phyloP scores from a whole-genome alignment of 169 alveolate species.

The Cryptosporidium baileyi region DNA sequence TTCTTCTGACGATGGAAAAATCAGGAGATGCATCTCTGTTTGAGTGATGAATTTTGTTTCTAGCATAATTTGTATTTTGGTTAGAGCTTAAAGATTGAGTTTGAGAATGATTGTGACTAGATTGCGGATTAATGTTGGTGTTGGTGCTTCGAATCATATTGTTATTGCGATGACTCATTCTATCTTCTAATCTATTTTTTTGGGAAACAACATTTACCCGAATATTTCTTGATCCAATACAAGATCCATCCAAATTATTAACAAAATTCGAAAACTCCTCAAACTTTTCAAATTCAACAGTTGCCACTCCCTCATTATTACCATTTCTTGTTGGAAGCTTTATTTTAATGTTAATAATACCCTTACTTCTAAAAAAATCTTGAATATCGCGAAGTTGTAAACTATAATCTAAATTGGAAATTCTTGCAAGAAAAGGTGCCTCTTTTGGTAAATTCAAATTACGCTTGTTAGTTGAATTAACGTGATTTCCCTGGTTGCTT shows the following conservation, averaged over 20 bases:
- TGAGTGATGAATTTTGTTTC: neutral
- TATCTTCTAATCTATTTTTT: constrained; percentile 10
- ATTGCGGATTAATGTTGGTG: neutral
- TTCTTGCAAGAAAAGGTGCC: constrained; percentile 45
- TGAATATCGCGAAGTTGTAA: constrained; percentile 26
- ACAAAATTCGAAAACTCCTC: constrained; percentile 18
- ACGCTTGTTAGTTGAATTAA: neutral
- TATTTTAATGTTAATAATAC: constrained; percentile 7
- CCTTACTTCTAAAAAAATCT: constrained; percentile 26
- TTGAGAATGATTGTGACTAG: neutral
- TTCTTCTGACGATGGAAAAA: constrained; percentile 41
- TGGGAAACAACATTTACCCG: neutral
- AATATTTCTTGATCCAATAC: constrained; percentile 63
- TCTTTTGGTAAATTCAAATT: constrained; percentile 38
- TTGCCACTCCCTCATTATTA: constrained; percentile 53
- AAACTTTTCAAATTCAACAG: constrained; percentile 51
- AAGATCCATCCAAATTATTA: constrained; percentile 16
- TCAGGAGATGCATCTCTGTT: constrained; percentile 59
- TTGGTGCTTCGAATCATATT: neutral
- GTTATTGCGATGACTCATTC: neutral
- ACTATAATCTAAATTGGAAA: constrained; percentile 47
- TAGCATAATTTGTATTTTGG: neutral
- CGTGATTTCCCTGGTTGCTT: neutral
- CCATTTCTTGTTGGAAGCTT: constrained; percentile 62
- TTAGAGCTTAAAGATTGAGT: too few species aligned